Evolutionary conservation across 2,329 filamentous ascomycete genomes (phyloP), one percentile per base, ranked within the genome.

Genomic region (Leptoxyphium fumago): DNA sequence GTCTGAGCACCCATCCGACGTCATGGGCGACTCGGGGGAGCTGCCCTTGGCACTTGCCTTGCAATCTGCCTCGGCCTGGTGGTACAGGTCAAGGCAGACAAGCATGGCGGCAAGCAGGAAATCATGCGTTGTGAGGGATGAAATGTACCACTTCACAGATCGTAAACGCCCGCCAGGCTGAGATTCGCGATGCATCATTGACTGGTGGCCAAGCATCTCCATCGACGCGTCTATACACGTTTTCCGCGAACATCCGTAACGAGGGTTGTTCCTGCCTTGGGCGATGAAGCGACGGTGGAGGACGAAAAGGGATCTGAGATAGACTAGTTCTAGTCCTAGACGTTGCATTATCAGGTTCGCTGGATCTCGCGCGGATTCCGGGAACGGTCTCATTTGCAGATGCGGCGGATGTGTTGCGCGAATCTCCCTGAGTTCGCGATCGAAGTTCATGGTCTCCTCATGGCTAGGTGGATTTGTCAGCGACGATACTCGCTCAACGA

Each of bases 91-190:
- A 26, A 93, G 72, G 43, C 80, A 79, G 3, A 95, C 72, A 39
- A 94, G 75, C 73, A 91, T 93, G 4, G 84, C 84, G 2, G 85
- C 84, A 10, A 94, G 72, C 6, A 93, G 69, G 59, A 93, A 94
- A 57, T 95, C 88, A 56, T 84, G 82, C 9, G 82, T 84, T 1
- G 82, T 85, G 17, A 87, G 76, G 0, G 83, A 83, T 29, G 78
- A 80, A 45, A 93, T 78, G 55, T 83, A 85, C 76, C 82, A 89
- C 53, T 80, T 79, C 56, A 87, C 77, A 21, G 77, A 77, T 28
- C 79, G 73, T 43, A 95, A 63, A 21, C 83, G 75, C 17, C 85
- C 84, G 39, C 74, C 76, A 1, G 78, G 74, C 52, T 82, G 77
- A 2, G 80, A 81, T 60, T 94, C 87, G 26, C 74, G 68, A 56